Evolutionary conservation across 495 filamentous ascomycete species (phyloP).

Genomic region (Saxispiralis lemnorum): DNA sequence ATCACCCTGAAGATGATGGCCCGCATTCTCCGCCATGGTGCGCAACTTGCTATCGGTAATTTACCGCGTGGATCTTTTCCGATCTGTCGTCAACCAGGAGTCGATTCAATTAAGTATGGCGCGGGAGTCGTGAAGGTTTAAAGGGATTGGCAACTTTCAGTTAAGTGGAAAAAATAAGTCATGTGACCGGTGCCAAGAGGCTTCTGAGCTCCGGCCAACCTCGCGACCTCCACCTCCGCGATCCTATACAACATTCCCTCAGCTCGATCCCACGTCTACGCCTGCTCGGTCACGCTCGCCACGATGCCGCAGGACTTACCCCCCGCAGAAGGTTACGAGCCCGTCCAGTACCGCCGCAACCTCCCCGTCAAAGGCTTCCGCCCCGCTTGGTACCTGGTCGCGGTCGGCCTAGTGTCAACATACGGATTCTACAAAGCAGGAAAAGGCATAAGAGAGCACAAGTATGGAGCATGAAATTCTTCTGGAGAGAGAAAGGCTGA

Average conservation of each 20-base stretch:
- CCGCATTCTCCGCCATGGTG: no score
- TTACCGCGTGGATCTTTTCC: no score
- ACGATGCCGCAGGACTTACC: conserved; percentile 80
- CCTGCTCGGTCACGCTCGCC: conserved; percentile 14
- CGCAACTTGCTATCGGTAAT: no score
- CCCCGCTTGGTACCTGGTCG: conserved; percentile 56
- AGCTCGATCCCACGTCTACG: neutral
- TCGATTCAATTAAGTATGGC: no score
- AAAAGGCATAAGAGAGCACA: conserved; percentile 63
- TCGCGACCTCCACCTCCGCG: no score
- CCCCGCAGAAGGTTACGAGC: conserved; percentile 79
- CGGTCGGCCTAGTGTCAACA: conserved; percentile 54
- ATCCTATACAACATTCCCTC: neutral
- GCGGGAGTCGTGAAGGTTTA: no score
- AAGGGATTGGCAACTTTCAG: no score
- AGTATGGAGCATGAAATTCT: conserved; percentile 38
- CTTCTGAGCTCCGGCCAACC: no score
- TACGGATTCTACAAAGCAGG: conserved; percentile 78
- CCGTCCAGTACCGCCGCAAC: conserved; percentile 96
- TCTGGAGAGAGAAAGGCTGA: neutral
- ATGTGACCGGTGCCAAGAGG: no score
- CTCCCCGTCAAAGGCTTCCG: conserved; percentile 82
- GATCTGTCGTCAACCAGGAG: no score
- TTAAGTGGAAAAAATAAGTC: no score
- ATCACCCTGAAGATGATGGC: no score